Evolutionary conservation across 257 asterid species (phyloP).

Genomic region (Thymus mandschuricus): DNA sequence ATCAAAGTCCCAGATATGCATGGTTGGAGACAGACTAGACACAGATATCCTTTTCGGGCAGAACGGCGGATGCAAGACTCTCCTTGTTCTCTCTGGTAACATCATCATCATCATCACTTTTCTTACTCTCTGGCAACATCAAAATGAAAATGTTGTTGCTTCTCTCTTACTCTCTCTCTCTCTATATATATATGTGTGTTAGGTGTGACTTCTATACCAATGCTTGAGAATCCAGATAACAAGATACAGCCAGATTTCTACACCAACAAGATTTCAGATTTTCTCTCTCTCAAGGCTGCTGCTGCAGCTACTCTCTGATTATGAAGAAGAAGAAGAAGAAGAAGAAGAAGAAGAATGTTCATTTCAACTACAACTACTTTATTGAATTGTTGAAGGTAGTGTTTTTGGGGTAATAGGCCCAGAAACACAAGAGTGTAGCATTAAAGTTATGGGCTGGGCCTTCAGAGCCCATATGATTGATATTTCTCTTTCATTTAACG

Average conservation of each 20-base stretch:
- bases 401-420: too few species aligned
- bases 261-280: conserved; percentile 88
- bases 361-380: too few species aligned
- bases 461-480: too few species aligned
- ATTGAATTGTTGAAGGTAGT: too few species aligned
- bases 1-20: conserved; percentile 92
- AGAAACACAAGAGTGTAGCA: too few species aligned
- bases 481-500: too few species aligned
- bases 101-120: neutral
- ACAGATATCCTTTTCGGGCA: conserved; percentile 95
- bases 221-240: conserved; percentile 82
- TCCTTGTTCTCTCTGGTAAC: conserved; percentile 93
- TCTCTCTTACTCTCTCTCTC: neutral
- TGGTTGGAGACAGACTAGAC: conserved; percentile 97
- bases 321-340: too few species aligned
- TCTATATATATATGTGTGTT: too few species aligned
- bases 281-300: conserved; percentile 79
- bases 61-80: conserved; percentile 97
- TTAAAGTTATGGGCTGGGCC: too few species aligned
- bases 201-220: conserved; percentile 82
- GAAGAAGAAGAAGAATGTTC: too few species aligned
- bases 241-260: conserved; percentile 85
- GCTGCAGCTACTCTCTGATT: conserved; percentile 3
- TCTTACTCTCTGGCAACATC: neutral
- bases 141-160: too few species aligned